Base-by-base conservation (phyloP, 345 rosid genomes). In the Orychophragmus violaceus region DNA sequence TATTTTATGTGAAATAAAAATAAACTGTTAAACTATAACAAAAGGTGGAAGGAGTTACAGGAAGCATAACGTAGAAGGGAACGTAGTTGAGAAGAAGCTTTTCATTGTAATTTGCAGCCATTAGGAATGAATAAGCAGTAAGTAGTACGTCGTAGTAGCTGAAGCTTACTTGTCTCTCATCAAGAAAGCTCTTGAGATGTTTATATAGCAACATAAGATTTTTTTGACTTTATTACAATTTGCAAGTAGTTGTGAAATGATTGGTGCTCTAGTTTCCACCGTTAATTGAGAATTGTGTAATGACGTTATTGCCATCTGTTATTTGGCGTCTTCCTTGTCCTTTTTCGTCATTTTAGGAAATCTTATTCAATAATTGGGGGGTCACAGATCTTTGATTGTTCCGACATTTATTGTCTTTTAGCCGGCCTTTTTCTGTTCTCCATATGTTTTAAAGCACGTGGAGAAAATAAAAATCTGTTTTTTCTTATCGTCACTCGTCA, bases 61-160 rank as follows among this genome's bases (percentile, higher is more conserved):
- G 98, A 62, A 91, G 95, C 98, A 89, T 91, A 22, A 87, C 88
- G 49, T 81, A 89, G 52, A 89, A 22, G 0, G 96, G 92, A 46
- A 85, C 96, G 67, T 87, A 89, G 78, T 91, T 87, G 32, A 76
- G 74, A 49, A 89, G 64, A 79, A 87, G 66, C 71, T 82, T 78
- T 2, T 83, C 78, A 33, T 81, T 63, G 49, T 64, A 68, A 11
- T 67, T 25, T 4, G 41, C 35, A 69, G 75, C 66, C 76, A 72
- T 72, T 46, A 46, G 25, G 51, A 46, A 46, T 46, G 5, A 21
- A 46, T 10, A 46, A 1, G 51, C 51, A 46, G 5, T 10, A 19
- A 46, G 32, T 68, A 58, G 46, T 28, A 28, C 30, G 30, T 28
- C 0, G 30, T 29, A 7, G 33, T 23, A 23, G 49, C 1, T 54